Evolutionary conservation across 257 asterid species (phyloP), one percentile per base, ranked within the genome.

Genomic region (Vinca minor): DNA sequence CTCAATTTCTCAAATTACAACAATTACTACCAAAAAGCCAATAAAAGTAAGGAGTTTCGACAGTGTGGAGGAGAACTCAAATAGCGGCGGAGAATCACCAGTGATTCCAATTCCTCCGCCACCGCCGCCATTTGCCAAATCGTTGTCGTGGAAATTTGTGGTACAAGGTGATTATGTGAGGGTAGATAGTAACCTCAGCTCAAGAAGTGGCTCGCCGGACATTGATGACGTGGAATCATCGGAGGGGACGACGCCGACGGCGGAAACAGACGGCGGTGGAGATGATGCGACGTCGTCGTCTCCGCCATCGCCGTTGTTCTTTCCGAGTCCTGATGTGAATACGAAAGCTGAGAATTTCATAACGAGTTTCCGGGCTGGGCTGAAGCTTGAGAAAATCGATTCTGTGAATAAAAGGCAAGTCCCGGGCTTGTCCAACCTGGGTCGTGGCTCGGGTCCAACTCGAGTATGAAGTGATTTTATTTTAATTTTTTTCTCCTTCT

Each of bases 271-370:
- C 46, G 80, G n/a, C n/a, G n/a, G 77, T 15, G 62, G 60, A 7
- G 82, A 56, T 1, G n/a, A n/a, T n/a, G n/a, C n/a, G n/a, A n/a
- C n/a, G n/a, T n/a, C n/a, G n/a, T n/a, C n/a, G n/a, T 74, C 73
- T 25, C 87, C 81, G 1, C 71, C 86, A 39, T 74, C 95, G 63
- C 84, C 92, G 59, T 64, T 79, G 79, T 88, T 77, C 77, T 87
- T 88, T 49, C 76, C 87, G 15, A 92, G 96, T 78, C 98, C 96
- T 18, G 96, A 88, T 69, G 96, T 92, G 42, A 57, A 92, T 75
- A 69, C 88, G 5, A 87, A 92, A 71, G 96, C 96, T 5, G 98
- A 89, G 66, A 85, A 81, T 73, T 92, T 92, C 77, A 92, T 89
- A 45, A 75, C 85, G 8, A 89, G 67, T 46, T 80, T 80, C 60